Evolutionary conservation across 208 protist genomes (phyloP), one percentile per base, ranked within the genome.

Genomic region (Crithidia sp.): DNA sequence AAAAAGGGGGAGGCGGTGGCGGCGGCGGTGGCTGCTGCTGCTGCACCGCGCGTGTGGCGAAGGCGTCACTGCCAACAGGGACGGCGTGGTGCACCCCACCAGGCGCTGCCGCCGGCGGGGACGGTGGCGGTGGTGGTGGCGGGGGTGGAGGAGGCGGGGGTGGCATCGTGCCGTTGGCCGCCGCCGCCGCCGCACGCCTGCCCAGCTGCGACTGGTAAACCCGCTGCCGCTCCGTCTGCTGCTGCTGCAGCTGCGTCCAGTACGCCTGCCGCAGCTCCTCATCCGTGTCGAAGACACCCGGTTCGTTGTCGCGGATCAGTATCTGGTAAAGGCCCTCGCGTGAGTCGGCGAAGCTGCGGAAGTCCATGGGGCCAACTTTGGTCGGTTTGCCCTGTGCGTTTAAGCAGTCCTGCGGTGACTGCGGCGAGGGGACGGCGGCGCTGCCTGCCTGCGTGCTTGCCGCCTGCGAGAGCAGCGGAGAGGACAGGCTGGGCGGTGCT

Each of bases 251-350:
- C 74, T 91, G 84, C 43, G 55, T 62, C 61, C 67, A 66, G 77
- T 94, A 94, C 14, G 77, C 70, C 71, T 84, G 71, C 5, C 89
- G 76, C 58, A 94, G 70, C 66, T 79, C 83, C 72, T 74, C 83
- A 56, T 94, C 87, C 0, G 89, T 92, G 5, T 84, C 79, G 74
- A 77, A 90, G 59, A 94, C 58, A 43, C 85, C 85, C n/a, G 60
- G 71, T 14, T 92, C 89, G 59, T 85, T 94, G 47, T 92, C 87
- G 45, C 44, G 49, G 56, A 94, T 79, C 14, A 94, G 73, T 3
- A 87, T 36, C 17, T 88, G 74, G 58, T 94, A 94, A 4, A 94
- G 81, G 28, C 89, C 87, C 54, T 92, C 84, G 17, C 77, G 79
- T 37, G 75, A 86, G 70, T 94, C 89, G 37, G 62, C 65, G 55